Evolutionary conservation across 257 asterid genomes (phyloP), one percentile per base, ranked within the genome.

Genomic region (Solanum gandarillasii): DNA sequence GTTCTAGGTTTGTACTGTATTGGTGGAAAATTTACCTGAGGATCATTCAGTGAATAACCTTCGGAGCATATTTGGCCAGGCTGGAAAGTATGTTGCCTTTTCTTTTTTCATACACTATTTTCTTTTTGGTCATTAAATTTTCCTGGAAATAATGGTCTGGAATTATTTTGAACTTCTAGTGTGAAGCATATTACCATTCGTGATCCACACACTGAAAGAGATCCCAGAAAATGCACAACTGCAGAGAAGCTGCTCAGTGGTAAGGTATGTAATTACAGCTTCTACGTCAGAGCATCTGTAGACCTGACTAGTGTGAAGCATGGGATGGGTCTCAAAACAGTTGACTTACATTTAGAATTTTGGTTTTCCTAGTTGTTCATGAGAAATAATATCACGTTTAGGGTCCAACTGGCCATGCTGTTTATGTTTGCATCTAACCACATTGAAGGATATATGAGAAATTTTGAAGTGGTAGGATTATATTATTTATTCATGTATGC

Each of bases 1-100:
- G 16, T 84, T 87, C 81, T 93, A 97, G 99, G 88, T 91, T 68
- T 94, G 99, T 96, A 96, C 99, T 86, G 96, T 97, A 79, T 89
- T 96, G 92, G 98, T 95, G 91, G 99, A 96, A 93, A 97, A 97
- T 93, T 93, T 97, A 85, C 99, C 99, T 4, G 96, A 93, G 79
- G 98, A 97, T 91, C 98, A 95, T 92, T 97, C 99, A n/a, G 90
- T 91, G 87, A 96, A 95, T 91, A 95, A 94, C 93, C 98, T 97
- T 73, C 90, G 81, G 86, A 93, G 90, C 86, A 91, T 97, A 89
- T 97, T 97, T 90, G 97, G 98, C 88, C 94, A 90, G 91, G 98
- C 95, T 91, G 99, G 99, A 91, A 92, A 89, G 99, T 97, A 91
- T 35, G 99, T 79, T 84, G 74, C 86, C 87, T 38, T 34, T 43